Conservation (phyloP, 2,329 filamentous ascomycete genomes). For the Zymoseptoria brevis region DNA sequence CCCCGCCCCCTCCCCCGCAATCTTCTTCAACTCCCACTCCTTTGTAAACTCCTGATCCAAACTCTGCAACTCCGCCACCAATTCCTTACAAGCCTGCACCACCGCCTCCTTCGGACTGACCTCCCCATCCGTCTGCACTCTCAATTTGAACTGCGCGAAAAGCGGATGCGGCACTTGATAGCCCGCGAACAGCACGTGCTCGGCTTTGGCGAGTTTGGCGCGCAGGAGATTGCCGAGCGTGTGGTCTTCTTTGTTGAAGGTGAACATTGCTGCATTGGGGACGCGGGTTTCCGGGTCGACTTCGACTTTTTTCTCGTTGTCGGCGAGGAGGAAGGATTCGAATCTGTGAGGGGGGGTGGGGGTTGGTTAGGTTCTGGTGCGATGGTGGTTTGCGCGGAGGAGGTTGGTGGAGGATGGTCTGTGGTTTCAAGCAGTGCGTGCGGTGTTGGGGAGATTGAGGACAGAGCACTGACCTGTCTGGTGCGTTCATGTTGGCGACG, state of each 20-base stretch:
- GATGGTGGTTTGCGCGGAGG: constrained; percentile 1
- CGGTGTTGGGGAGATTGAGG: constrained; percentile 1
- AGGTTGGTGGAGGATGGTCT: constrained; percentile 4
- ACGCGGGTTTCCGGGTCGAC: constrained; percentile 84
- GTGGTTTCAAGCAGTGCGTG: too few relatives aligned
- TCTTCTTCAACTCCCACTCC: constrained; percentile 82
- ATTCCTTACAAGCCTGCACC: constrained; percentile 67
- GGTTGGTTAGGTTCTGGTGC: constrained; percentile 19
- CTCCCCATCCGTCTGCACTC: constrained; percentile 84
- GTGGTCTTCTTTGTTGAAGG: constrained; percentile 84
- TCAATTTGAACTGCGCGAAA: constrained; percentile 51
- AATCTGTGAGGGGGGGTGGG: constrained; percentile 53
- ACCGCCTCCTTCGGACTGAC: constrained; percentile 86
- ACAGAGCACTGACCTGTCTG: constrained; percentile 40
- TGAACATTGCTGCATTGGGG: constrained; percentile 90
- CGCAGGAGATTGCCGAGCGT: constrained; percentile 76
- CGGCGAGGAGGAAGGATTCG: constrained; percentile 81
- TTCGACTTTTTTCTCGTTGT: constrained; percentile 89
- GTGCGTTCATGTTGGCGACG: constrained; percentile 43
- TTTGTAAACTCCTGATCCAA: constrained; percentile 85
- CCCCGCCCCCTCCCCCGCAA: constrained; percentile 43
- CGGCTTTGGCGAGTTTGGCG: constrained; percentile 74
- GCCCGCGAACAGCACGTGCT: constrained; percentile 79
- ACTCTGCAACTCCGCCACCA: constrained; percentile 72
- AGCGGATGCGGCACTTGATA: constrained; percentile 61